Base-by-base conservation (phyloP, 2,329 filamentous ascomycete genomes). In the Fusarium sp. region DNA sequence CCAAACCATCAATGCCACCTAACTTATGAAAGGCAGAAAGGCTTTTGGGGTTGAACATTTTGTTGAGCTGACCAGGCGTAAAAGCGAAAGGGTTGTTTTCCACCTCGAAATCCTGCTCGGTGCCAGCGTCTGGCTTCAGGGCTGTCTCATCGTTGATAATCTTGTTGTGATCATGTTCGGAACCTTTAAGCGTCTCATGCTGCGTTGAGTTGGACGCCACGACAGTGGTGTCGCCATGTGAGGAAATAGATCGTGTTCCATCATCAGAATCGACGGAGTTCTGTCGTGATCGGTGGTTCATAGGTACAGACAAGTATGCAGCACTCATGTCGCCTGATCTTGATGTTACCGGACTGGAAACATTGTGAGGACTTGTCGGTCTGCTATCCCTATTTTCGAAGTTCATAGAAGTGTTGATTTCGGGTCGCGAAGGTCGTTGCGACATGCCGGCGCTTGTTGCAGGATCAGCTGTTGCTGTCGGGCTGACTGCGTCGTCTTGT, bases 41-140 rank as follows among this genome's bases (percentile, higher is more conserved):
- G 66, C 89, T 97, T 82, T 97, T 97, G 5, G 94, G 94, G 77
- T 97, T 96, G 66, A 95, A 89, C 82, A 97, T 87, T 80, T 97
- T 97, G 74, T 90, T 91, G 68, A 98, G 84, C 76, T 97, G 90
- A 16, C 94, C 94, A 4, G 92, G 92, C 3, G 90, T 89, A 77
- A 93, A 97, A 18, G 93, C 94, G 75, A 97, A 97, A 1, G 91
- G 91, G 77, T 96, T 97, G 77, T 93, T 85, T 8, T 90, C 86
- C 13, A 95, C 89, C 16, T 88, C 74, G 73, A 97, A 97, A 67
- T 95, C 92, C 20, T 82, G 84, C 77, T 94, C 92, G 55, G 90
- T 92, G 9, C 92, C 92, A 40, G 88, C 86, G 76, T 97, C 93
- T 0, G 93, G 92, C 51, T 85, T 88, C 66, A 97, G 81, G 0